Base-by-base conservation (phyloP, 2,329 filamentous ascomycete species). In the Botrytis fragariae region DNA sequence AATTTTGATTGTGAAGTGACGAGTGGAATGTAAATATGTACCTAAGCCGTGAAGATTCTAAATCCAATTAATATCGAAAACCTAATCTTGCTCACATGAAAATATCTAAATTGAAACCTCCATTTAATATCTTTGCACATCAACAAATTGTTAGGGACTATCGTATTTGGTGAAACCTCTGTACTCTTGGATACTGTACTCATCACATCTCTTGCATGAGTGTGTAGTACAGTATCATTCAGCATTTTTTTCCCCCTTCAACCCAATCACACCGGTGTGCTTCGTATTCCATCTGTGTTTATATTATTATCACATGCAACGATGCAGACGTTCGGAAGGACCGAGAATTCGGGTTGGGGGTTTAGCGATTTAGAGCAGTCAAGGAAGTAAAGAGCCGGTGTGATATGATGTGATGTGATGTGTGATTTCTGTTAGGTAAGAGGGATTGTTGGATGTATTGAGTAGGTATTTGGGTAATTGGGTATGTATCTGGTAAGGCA, bases 101-200 rank as follows among this genome's bases (percentile, higher is more conserved):
- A n/a, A n/a, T n/a, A n/a, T n/a, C n/a, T n/a, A n/a, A n/a, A 18
- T 32, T 39, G 39, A 32, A 9, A 32, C n/a, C 18, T 8, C 10
- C 0, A 63, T 16, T 8, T 4, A 42, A 32, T 1, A 29, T 3
- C 25, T 35, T 57, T 42, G 3, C 18, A 32, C 39, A 18, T 9
- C 8, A 14, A 37, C 6, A 39, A 14, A 54, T 29, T 32, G n/a
- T 9, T 29, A 18, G 7, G 3, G n/a, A 18, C n/a, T 14, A 32
- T 16, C 0, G n/a, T 10, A 39, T 5, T 0, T 10, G 4, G 1
- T 8, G 32, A 10, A 67, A 45, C 32, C 14, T 14, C n/a, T 3
- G 14, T 9, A 9, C 39, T 9, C 14, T 42, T 29, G 35, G 10
- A n/a, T 5, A 42, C 10, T 8, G 12, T n/a, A 54, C 25, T 4